Evolutionary conservation across 1,284 basidiomycete species (phyloP).

Genomic region (Melampsora americana): DNA sequence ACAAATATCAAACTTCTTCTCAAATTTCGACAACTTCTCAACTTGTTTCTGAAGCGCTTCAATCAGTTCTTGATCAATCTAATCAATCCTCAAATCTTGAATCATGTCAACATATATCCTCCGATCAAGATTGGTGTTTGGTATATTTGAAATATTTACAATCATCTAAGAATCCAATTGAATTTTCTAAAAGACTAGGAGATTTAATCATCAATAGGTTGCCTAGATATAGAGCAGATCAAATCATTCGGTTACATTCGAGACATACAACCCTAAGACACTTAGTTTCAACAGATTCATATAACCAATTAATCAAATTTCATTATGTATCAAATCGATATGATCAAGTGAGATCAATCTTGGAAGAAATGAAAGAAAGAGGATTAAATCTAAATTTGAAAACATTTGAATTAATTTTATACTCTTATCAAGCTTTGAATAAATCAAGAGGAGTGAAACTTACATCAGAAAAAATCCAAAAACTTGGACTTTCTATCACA

Average conservation of each 20-base stretch:
- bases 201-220: conserved; percentile 25
- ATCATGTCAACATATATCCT: neutral
- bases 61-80: neutral
- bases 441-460: conserved; percentile 32
- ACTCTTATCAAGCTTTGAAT: conserved; percentile 28
- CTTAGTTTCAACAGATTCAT: conserved; percentile 31
- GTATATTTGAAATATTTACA: conserved; percentile 26
- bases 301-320: conserved; percentile 33
- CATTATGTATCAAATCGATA: conserved; percentile 28
- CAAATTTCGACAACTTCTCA: neutral
- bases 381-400: conserved; percentile 16
- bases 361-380: conserved; percentile 35
- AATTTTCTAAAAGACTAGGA: conserved; percentile 25
- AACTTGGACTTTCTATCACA: conserved; percentile 7
- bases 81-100: neutral
- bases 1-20: neutral
- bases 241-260: conserved; percentile 15
- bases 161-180: conserved; percentile 27
- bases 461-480: conserved; percentile 16
- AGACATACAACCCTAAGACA: neutral
- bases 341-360: conserved; percentile 27
- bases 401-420: conserved; percentile 24
- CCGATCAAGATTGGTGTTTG: conserved; percentile 1
- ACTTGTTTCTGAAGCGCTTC: neutral
- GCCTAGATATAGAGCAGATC: conserved; percentile 13